These are phyloP conservation scores for Penicillium griseofulvum DNA, from an alignment of 2,329 filamentous ascomycete genomes.

Conservation along the genomic window DNA sequence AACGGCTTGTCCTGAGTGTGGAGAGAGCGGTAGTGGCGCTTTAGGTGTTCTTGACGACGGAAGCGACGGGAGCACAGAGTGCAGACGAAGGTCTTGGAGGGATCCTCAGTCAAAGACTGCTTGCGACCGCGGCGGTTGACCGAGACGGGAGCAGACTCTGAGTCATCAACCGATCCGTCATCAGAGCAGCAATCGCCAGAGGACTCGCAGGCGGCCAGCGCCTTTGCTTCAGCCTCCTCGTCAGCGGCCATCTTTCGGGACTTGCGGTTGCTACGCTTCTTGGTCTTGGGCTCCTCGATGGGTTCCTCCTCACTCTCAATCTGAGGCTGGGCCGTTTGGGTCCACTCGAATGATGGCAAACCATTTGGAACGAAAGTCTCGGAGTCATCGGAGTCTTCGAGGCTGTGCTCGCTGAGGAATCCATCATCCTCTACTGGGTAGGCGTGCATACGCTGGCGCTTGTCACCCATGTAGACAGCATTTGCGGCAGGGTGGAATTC, in stretches of 20 bases:
- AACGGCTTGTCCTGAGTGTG: constrained; percentile 99
- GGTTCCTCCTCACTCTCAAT: constrained; percentile 44
- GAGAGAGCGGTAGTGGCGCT: constrained; percentile 96
- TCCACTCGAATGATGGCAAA: constrained; percentile 61
- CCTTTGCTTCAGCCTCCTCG: constrained; percentile 48
- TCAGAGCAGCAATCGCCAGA: constrained; percentile 29
- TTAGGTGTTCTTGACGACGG: constrained; percentile 96
- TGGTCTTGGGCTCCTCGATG: constrained; percentile 49
- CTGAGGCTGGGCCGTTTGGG: constrained; percentile 29
- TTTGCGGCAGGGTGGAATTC: constrained; percentile 63
- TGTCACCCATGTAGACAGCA: constrained; percentile 59
- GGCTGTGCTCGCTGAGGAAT: constrained; percentile 72
- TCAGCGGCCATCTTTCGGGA: constrained; percentile 45
- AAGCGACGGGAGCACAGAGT: constrained; percentile 95
- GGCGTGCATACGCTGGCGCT: constrained; percentile 71
- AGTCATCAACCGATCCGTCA: constrained; percentile 47
- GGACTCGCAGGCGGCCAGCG: constrained; percentile 10
- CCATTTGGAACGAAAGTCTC: constrained; percentile 60
- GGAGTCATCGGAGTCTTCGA: constrained; percentile 71
- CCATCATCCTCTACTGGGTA: constrained; percentile 72
- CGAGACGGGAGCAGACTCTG: constrained; percentile 47
- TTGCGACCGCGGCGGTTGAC: constrained; percentile 93
- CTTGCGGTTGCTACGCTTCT: constrained; percentile 44
- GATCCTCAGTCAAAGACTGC: constrained; percentile 96
- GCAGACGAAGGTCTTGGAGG: constrained; percentile 97